Conservation (phyloP, 176 grass and related monocot genomes). For the Elymus sibiricus region DNA sequence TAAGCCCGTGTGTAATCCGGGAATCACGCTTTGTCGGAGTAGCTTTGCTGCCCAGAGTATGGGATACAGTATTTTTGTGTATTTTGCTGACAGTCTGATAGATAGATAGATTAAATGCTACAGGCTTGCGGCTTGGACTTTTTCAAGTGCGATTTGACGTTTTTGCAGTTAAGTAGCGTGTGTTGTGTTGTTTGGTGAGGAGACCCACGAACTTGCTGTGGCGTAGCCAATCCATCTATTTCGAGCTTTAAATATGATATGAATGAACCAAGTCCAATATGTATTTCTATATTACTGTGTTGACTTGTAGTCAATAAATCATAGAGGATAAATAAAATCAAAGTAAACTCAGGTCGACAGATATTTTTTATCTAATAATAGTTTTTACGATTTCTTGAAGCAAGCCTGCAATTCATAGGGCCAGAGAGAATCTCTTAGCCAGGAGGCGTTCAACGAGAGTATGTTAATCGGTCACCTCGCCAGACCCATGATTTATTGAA, state of each 20-base stretch:
- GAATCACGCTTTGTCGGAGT: background rate
- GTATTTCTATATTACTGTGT: background rate
- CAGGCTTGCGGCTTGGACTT: constrained; percentile 11
- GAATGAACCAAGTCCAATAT: background rate
- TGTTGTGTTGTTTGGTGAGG: constrained; percentile 3
- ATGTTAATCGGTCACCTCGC: background rate
- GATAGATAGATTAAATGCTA: background rate
- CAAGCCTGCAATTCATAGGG: background rate
- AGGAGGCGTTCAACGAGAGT: background rate
- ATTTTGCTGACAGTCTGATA: background rate
- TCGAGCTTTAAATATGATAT: background rate
- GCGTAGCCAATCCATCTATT: background rate
- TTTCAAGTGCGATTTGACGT: background rate
- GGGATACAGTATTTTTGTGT: background rate
- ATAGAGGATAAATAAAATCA: background rate
- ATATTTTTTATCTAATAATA: background rate
- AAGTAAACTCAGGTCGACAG: background rate
- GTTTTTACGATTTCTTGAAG: background rate
- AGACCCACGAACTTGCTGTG: constrained; percentile 9
- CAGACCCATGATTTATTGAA: background rate
- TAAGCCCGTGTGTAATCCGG: background rate
- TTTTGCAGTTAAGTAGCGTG: background rate
- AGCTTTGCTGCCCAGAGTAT: background rate
- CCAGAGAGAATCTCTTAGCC: background rate
- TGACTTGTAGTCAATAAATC: background rate